These are phyloP conservation scores for Xylaria sp. DNA, from an alignment of 2,329 filamentous ascomycete species.

Conservation along the genomic window DNA sequence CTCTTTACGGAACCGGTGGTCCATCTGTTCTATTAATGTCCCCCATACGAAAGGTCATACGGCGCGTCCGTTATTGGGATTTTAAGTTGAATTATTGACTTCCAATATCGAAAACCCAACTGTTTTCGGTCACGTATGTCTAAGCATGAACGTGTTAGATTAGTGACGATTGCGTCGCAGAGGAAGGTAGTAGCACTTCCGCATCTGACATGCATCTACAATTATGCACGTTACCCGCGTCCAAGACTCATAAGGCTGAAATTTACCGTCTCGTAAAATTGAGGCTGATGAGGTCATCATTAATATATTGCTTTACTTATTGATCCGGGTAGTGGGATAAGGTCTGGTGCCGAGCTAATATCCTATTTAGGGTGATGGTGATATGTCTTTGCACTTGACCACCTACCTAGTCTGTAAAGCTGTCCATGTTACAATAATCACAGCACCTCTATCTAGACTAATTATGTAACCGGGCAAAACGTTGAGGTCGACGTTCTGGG, in stretches of 20 bases:
- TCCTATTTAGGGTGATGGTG: not conserved
- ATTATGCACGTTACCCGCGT: conserved; percentile 33
- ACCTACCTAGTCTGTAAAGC: not conserved
- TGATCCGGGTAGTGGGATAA: not conserved
- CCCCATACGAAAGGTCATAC: not conserved
- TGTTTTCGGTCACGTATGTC: not conserved
- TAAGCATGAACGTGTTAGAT: not conserved
- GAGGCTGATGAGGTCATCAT: conserved; percentile 15
- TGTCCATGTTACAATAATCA: not conserved
- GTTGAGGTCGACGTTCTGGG: not conserved
- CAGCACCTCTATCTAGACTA: not conserved
- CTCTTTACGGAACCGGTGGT: not conserved
- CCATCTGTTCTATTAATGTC: not conserved
- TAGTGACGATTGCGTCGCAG: conserved; percentile 8
- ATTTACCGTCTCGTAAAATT: conserved; percentile 13
- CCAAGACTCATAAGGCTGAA: conserved; percentile 36
- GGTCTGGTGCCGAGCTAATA: not conserved
- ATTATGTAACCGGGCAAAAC: not conserved
- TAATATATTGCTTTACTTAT: conserved; percentile 9
- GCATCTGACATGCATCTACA: conserved; percentile 34
- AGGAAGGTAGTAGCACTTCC: conserved; percentile 27
- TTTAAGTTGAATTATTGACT: not conserved
- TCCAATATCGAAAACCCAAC: not conserved
- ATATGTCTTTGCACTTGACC: conserved; percentile 1
- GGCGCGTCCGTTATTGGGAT: not conserved